Percentiles rank a stretch among this genome's conserved stretches.
These are phyloP conservation scores for Pyrus betulifolia DNA, from an alignment of 306 rosid genomes.

Conservation along the genomic window DNA sequence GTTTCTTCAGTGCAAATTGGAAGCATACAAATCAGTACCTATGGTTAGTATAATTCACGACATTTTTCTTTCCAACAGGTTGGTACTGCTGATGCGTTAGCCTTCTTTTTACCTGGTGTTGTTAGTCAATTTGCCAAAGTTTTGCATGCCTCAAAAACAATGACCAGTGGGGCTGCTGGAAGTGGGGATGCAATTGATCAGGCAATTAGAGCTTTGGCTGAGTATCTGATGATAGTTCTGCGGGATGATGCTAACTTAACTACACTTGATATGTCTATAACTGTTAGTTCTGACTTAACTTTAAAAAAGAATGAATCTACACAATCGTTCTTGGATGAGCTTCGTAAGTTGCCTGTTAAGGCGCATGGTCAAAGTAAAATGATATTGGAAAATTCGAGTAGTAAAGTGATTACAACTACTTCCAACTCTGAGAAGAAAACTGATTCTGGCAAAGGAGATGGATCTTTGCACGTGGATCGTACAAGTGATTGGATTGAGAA, in stretches of 20 bases:
- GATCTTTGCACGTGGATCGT: slow-evolving; percentile 65
- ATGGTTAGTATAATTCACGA: background rate
- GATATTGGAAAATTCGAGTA: slow-evolving; percentile 32
- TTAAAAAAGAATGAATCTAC: slow-evolving; percentile 31
- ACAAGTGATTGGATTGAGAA: slow-evolving; percentile 73
- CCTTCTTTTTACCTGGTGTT: slow-evolving; percentile 93
- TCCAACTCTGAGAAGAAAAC: slow-evolving; percentile 31
- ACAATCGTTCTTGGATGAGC: slow-evolving; percentile 59
- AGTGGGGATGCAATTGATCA: slow-evolving; percentile 67
- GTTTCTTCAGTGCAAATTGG: background rate
- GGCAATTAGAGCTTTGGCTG: slow-evolving; percentile 78
- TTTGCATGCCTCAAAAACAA: slow-evolving; percentile 60
- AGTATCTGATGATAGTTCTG: slow-evolving; percentile 85
- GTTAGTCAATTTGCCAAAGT: slow-evolving; percentile 83
- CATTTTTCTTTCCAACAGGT: slow-evolving; percentile 31
- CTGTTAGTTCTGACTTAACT: slow-evolving; percentile 24
- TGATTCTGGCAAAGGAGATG: slow-evolving; percentile 31
- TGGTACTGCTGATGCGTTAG: slow-evolving; percentile 84
- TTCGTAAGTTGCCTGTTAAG: slow-evolving; percentile 60
- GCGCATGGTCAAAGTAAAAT: slow-evolving; percentile 28
- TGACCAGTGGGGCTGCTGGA: slow-evolving; percentile 88
- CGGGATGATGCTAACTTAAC: slow-evolving; percentile 55
- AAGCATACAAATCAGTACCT: background rate
- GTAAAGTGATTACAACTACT: slow-evolving; percentile 23
- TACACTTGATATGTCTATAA: slow-evolving; percentile 27